Base-by-base conservation (phyloP, 106 monocot genomes). In the Amphibolis antarctica region DNA sequence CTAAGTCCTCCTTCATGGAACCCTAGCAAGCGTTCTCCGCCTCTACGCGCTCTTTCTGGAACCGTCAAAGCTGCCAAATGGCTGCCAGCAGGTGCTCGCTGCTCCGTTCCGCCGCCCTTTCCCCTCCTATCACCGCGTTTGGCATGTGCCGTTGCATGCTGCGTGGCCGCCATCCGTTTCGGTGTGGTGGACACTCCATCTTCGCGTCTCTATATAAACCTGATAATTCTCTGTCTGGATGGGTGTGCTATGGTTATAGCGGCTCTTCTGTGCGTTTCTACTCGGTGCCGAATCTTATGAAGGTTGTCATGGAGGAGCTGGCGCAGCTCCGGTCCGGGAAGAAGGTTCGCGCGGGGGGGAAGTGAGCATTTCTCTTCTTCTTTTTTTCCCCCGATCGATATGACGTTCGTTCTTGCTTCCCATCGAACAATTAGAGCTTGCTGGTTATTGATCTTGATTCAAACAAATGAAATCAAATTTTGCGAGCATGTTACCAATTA, bases 81-180 rank as follows among this genome's bases (percentile, higher is more conserved):
- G 72, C 72, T 11, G 45, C 46, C 45, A 56, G 27, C 29, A 64
- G 72, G 13, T 64, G 64, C 45, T 72, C 55, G 20, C n/a, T 72
- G 46, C 21, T 72, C 55, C 72, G 64, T 26, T 72, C 72, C 26
- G 52, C 71, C 49, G 15, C 51, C 12, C n/a, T 27, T 48, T 36
- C 57, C 19, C 28, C 60, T 2, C 63, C 62, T 6, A 5, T 63
- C 36, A 23, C 53, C 42, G 20, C 62, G 24, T 19, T 62, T 44
- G 5, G 63, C 1, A 49, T 48, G 31, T 52, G 27, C 6, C 48
- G 62, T 13, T 42, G 24, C 53, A 53, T 56, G 4, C 1, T 63
- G 12, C 72, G 55, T n/a, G 3, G 21, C 17, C 42, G 55, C 42
- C 55, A 42, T 19, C 28, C 51, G 7, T 18, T 49, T 30, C 28